phyloP scores from a whole-genome alignment of 148 eudicot genomes.

The Heliamphora exappendiculata region DNA sequence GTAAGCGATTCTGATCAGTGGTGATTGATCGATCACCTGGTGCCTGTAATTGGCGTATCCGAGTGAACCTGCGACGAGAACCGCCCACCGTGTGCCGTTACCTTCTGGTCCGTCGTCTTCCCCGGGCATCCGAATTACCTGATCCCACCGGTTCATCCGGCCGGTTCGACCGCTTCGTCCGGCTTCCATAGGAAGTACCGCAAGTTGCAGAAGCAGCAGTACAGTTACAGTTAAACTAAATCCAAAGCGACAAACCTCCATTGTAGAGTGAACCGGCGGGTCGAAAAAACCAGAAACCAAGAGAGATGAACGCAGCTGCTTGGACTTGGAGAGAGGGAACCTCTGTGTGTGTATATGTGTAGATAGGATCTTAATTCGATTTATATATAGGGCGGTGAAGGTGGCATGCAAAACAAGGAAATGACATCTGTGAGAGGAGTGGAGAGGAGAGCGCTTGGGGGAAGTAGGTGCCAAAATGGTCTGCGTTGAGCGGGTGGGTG shows the following conservation, averaged over 20 bases:
- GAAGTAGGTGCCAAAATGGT: not conserved
- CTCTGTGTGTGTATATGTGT: not conserved
- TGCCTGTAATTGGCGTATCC: constrained; percentile 26
- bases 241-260: not conserved
- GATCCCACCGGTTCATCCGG: constrained; percentile 11
- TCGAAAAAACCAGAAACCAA: not conserved
- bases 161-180: not conserved
- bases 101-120: constrained; percentile 7
- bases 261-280: constrained; percentile 1
- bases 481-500: not conserved
- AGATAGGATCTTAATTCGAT: not conserved
- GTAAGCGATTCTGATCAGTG: too few species aligned
- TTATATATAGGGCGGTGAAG: not conserved
- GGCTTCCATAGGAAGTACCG: not conserved
- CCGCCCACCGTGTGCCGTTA: constrained; percentile 23
- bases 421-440: constrained; percentile 6
- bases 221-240: too few species aligned
- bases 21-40: constrained; percentile 20
- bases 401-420: constrained; percentile 8
- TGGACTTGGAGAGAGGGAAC: not conserved
- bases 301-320: not conserved
- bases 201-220: constrained; percentile 9
- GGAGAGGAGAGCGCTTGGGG: not conserved
- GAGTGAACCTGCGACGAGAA: constrained; percentile 23
- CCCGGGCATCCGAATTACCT: constrained; percentile 18